phyloP scores from a whole-genome alignment of 73 alveolate species.

The Durusdinium trenchii region DNA sequence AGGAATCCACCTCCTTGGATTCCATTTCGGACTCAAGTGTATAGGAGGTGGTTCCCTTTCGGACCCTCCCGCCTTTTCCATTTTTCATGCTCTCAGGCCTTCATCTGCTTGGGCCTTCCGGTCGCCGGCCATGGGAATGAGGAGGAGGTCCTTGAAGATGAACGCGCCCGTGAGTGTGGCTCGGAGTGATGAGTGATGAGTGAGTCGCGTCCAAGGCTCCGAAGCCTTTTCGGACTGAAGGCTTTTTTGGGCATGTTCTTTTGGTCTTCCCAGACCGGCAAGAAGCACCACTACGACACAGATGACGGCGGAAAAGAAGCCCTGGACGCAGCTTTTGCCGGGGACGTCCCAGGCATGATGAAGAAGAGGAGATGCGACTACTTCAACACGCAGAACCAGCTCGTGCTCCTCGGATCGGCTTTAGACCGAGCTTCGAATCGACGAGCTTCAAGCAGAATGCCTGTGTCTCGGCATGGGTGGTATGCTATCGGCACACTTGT shows the following conservation, averaged over 20 bases:
- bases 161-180: conserved; percentile 77
- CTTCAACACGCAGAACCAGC: conserved; percentile 87
- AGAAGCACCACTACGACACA: not conserved
- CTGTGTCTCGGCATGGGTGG: too few relatives aligned
- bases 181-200: not conserved
- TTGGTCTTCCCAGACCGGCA: not conserved
- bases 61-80: too few relatives aligned
- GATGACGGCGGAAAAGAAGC: too few relatives aligned
- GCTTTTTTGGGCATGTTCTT: not conserved
- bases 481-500: not conserved
- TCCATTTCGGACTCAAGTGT: too few relatives aligned
- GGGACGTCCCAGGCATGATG: conserved; percentile 50
- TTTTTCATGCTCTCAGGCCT: conserved; percentile 46
- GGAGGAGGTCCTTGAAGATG: conserved; percentile 77
- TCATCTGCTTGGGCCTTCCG: conserved; percentile 55
- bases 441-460: too few relatives aligned
- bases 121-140: conserved; percentile 62
- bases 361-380: conserved; percentile 77
- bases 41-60: too few relatives aligned
- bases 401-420: conserved; percentile 7
- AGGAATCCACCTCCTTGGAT: too few relatives aligned
- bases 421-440: too few relatives aligned
- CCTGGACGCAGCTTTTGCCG: not conserved
- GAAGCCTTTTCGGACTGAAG: not conserved
- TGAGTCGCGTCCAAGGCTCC: not conserved